Evolutionary conservation across 306 rosid genomes (phyloP), one percentile per base, ranked within the genome.

Genomic region (Cucurbita maxima): DNA sequence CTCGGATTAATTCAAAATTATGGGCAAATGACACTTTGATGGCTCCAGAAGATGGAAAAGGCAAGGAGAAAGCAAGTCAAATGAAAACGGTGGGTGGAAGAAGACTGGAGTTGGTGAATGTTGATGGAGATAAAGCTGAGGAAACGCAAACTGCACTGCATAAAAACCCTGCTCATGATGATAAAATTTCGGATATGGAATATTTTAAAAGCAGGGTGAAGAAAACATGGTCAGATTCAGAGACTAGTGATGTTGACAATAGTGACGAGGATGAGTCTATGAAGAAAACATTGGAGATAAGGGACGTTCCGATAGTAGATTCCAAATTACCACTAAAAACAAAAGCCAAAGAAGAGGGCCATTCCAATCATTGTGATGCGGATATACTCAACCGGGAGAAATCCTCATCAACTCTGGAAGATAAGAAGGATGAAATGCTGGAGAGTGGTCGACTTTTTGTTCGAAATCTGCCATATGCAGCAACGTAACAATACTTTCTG

Each of bases 201-300:
- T 90, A 90, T 83, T 86, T 90, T 79, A 89, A 89, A 92, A 94
- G 96, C 75, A 88, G 83, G 79, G 92, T 86, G 71, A 86, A 76
- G 47, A 84, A 70, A 8, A 80, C 84, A 53, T 94, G 99, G 99
- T 94, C 97, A 52, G 99, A 85, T 68, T 94, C 95, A 57, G 91
- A 87, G 73, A 83, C 84, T 63, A 75, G 83, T 66, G 93, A 82
- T 1, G 66, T 78, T 36, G 94, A 86, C 1, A 77, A 73, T 16
- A 60, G 67, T 5, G 73, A 44, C 9, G 85, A 84, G 5, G 77
- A 79, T 10, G 73, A 68, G 62, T 76, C 82, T 57, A 53, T 40
- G 12, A 71, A 85, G 10, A 77, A 78, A 75, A 58, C 34, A 67
- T 16, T n/a, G 56, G 75, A 57, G 58, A 77, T 55, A 69, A 72